These are phyloP conservation scores for Vitis hybrid DNA, from an alignment of 177 flowering plant genomes.

Conservation along the genomic window DNA sequence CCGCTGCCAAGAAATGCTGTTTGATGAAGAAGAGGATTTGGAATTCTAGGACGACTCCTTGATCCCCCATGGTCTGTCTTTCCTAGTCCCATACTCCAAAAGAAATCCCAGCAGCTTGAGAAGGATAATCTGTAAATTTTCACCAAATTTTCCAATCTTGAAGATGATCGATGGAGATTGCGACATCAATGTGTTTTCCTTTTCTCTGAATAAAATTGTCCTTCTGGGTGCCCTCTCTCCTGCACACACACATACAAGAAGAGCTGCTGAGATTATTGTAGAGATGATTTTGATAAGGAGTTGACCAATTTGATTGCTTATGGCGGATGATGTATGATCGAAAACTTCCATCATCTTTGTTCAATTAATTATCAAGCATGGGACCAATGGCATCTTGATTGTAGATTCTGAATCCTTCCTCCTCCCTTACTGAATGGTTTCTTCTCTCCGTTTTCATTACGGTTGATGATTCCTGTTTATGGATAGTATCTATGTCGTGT, in stretches of 20 bases:
- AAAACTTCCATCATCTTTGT: constrained; percentile 1
- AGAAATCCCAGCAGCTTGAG: background rate
- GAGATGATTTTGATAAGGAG: constrained; percentile 6
- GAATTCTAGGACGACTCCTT: constrained; percentile 5
- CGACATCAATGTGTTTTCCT: background rate
- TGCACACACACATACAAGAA: constrained; percentile 19
- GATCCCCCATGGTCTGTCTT: background rate
- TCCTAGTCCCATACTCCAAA: background rate
- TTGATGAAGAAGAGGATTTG: constrained; percentile 26
- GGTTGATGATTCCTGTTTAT: too few species aligned
- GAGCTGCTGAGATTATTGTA: constrained; percentile 15
- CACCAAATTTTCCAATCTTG: background rate
- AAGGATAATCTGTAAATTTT: background rate
- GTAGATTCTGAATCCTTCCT: background rate
- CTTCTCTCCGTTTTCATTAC: too few species aligned
- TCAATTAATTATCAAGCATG: background rate
- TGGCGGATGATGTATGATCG: constrained; percentile 10
- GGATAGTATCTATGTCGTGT: too few species aligned
- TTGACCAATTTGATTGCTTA: constrained; percentile 2
- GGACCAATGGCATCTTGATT: constrained; percentile 3
- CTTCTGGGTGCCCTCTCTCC: constrained; percentile 6
- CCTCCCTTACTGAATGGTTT: background rate
- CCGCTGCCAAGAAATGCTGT: constrained; percentile 37
- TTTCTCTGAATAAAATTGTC: background rate
- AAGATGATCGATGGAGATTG: background rate